A percentile compares a stretch with the other conserved stretches of the same genome.
Evolutionary conservation across 129 eudicot genomes (phyloP).

Genomic region (Arctium lappa): DNA sequence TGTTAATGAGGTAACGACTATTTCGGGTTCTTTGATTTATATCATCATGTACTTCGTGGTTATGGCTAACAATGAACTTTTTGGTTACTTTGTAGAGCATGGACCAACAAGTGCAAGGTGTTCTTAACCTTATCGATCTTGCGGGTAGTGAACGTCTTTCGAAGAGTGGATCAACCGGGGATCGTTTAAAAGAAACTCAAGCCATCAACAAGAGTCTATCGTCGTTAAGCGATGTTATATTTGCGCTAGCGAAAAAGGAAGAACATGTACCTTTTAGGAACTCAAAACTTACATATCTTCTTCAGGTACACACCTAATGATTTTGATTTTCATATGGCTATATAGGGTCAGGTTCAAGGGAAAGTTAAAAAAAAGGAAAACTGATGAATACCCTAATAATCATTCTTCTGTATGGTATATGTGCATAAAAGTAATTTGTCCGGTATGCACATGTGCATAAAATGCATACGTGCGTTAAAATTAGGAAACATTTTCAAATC

Average conservation of each 20-base stretch:
- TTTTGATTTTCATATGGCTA: neutral
- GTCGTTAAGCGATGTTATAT: slow-evolving; percentile 87
- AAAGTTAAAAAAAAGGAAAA: too few species aligned
- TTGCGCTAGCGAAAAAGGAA: slow-evolving; percentile 89
- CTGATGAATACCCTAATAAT: too few species aligned
- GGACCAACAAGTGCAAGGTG: slow-evolving; percentile 96
- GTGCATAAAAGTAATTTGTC: too few species aligned
- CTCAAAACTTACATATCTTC: slow-evolving; percentile 97
- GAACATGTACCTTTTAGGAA: slow-evolving; percentile 87
- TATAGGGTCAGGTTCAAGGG: too few species aligned
- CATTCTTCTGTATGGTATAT: too few species aligned
- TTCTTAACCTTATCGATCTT: slow-evolving; percentile 87
- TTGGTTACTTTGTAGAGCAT: slow-evolving; percentile 59
- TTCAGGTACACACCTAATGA: slow-evolving; percentile 57
- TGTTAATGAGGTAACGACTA: slow-evolving; percentile 58
- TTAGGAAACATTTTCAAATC: too few species aligned
- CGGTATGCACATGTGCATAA: too few species aligned
- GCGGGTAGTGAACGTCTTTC: slow-evolving; percentile 99
- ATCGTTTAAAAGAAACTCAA: slow-evolving; percentile 95
- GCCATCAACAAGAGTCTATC: slow-evolving; percentile 93
- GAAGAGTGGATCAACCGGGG: slow-evolving; percentile 98
- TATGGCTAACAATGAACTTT: neutral
- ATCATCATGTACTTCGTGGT: neutral
- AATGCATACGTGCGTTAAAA: too few species aligned
- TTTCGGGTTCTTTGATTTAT: neutral